Evolutionary conservation across 2,329 filamentous ascomycete genomes (phyloP), one percentile per base, ranked within the genome.

Genomic region (Phialophora chinensis): DNA sequence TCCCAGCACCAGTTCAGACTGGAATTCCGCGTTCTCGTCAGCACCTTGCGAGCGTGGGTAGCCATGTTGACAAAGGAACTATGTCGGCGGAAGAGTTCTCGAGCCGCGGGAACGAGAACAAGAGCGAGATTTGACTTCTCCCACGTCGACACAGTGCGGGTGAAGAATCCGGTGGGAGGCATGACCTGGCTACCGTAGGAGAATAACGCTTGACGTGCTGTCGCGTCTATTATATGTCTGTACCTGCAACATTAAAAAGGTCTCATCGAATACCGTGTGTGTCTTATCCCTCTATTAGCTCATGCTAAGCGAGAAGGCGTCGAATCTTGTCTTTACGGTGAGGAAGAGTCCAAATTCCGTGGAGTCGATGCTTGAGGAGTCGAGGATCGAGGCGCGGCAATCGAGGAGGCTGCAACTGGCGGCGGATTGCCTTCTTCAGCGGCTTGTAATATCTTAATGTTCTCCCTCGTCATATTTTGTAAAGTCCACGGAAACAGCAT

Each of bases 141-240:
- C 35, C 5, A 42, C 3, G 35, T 42, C 35, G 35, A 42, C 35
- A 17, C 35, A 2, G 4, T 17, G 35, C 38, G 17, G 4, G 14
- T 17, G 38, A n/a, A 42, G 6, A 7, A 17, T 42, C 17, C 7
- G 38, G 38, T 6, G 6, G 38, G 17, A 42, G 38, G 4, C 4
- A 42, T n/a, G 17, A 42, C 38, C 54, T 52, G 59, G 59, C 25
- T 52, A 38, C 29, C 11, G 59, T 42, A 61, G 35, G 49, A 52
- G 49, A 20, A 27, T 20, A 23, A 27, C 8, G 10, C 49, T 23
- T 23, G n/a, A 35, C 12, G 17, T 58, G 5, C 38, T 42, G 17
- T 17, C 38, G 17, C 14, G 6, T 25, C 12, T 4, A 5, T 42
- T 42, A n/a, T 42, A 42, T 1, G 4, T 10, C 38, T 42, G 2